Percentiles rank a stretch among this genome's conserved stretches.
Conservation (phyloP, 106 monocot genomes). For the Acanthochlamys bracteata region DNA sequence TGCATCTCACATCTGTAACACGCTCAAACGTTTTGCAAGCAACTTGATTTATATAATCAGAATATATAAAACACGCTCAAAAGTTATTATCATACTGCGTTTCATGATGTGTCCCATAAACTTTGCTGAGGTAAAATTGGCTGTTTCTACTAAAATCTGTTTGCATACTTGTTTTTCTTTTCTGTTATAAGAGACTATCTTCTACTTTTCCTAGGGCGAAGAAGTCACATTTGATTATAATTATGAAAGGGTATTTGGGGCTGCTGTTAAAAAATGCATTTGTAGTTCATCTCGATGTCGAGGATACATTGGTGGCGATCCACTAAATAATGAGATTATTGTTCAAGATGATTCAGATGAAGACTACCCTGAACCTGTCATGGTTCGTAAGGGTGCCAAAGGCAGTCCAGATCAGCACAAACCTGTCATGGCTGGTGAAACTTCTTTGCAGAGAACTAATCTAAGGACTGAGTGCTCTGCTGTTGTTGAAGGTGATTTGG, state of each 20-base stretch:
- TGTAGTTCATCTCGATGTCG: slow-evolving; percentile 77
- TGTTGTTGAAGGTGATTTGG: not conserved
- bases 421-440: not conserved
- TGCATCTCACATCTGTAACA: too few species aligned
- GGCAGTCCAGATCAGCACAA: slow-evolving; percentile 7
- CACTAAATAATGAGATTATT: slow-evolving; percentile 51
- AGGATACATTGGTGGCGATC: slow-evolving; percentile 92
- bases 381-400: slow-evolving; percentile 25
- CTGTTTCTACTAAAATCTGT: too few species aligned
- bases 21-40: too few species aligned
- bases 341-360: slow-evolving; percentile 79
- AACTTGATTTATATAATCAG: too few species aligned
- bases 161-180: too few species aligned
- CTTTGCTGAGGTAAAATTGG: too few species aligned
- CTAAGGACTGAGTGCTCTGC: not conserved
- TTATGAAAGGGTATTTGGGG: slow-evolving; percentile 88
- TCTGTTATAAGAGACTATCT: not conserved
- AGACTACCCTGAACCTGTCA: slow-evolving; percentile 51
- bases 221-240: slow-evolving; percentile 99
- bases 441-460: slow-evolving; percentile 3
- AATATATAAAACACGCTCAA: too few species aligned
- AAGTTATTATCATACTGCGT: too few species aligned
- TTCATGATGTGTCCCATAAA: too few species aligned
- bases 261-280: slow-evolving; percentile 89
- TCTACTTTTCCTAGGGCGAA: slow-evolving; percentile 59